Evolutionary conservation across 148 eudicot genomes (phyloP).

Genomic region (Selenicereus undatus): DNA sequence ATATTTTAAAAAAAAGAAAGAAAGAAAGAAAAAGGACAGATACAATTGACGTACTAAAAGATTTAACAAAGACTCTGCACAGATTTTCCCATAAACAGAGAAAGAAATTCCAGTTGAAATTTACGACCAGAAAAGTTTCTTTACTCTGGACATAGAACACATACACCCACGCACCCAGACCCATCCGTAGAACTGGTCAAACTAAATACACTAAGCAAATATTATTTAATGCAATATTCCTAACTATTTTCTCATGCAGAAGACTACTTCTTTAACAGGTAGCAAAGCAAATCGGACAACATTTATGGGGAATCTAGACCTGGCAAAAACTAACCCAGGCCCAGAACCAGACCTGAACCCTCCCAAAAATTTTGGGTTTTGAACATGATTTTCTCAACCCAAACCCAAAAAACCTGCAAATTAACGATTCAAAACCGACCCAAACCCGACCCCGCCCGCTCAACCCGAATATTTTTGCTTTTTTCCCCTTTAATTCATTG

Average conservation of each 20-base stretch:
- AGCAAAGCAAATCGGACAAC: background rate
- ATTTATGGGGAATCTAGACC: background rate
- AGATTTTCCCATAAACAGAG: background rate
- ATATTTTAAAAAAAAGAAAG: background rate
- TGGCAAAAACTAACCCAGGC: too few species aligned
- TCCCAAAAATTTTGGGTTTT: too few species aligned
- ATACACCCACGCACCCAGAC: too few species aligned
- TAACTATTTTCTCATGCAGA: background rate
- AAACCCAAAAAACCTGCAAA: too few species aligned
- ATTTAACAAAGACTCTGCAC: background rate
- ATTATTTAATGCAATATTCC: background rate
- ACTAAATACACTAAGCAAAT: background rate
- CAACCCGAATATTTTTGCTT: too few species aligned
- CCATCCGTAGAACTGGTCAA: background rate
- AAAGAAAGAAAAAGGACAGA: background rate
- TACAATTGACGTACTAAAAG: background rate
- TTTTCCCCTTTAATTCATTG: too few species aligned
- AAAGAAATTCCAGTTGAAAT: background rate
- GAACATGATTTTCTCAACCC: too few species aligned
- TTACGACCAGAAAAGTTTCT: background rate
- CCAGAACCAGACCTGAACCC: too few species aligned
- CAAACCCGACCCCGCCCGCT: too few species aligned
- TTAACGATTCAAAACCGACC: too few species aligned
- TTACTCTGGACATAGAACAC: background rate
- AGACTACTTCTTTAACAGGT: background rate